Evolutionary conservation across 495 filamentous ascomycete species (phyloP).

Genomic region (Neurospora sp.): DNA sequence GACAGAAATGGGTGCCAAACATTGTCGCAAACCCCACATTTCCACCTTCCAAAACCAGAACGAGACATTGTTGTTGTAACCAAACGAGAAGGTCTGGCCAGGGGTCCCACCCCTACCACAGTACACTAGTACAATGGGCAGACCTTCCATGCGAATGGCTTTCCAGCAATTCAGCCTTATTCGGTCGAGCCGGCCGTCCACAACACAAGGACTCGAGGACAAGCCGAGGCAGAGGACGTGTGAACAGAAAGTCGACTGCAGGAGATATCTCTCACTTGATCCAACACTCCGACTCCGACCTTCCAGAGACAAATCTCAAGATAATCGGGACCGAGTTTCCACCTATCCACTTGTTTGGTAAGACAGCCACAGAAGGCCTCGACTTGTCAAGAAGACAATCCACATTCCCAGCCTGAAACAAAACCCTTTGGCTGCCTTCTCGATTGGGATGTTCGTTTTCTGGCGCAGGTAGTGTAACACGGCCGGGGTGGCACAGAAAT

Average conservation of each 20-base stretch:
- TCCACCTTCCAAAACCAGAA: constrained; percentile 1
- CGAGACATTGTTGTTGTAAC: not conserved
- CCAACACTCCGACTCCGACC: not conserved
- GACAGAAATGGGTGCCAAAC: not conserved
- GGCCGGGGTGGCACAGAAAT: not conserved
- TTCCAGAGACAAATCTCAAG: not conserved
- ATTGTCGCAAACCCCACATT: not conserved
- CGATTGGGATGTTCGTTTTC: constrained; percentile 1
- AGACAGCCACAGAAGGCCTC: not conserved
- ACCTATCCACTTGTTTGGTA: not conserved
- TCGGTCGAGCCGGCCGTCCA: not conserved
- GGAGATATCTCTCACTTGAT: not conserved
- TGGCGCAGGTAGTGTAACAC: not conserved
- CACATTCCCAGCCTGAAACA: not conserved
- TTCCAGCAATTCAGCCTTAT: not conserved
- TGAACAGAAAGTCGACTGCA: not conserved
- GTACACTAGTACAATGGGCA: not conserved
- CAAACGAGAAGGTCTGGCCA: not conserved
- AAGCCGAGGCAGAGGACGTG: too few relatives aligned
- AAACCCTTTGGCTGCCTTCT: constrained; percentile 1
- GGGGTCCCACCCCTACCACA: not conserved
- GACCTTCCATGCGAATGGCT: too few relatives aligned
- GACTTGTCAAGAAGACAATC: not conserved
- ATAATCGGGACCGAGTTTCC: not conserved
- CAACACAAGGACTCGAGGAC: not conserved